A percentile compares a stretch with the other conserved stretches of the same genome.
These are phyloP conservation scores for Aphanocladium album DNA, from an alignment of 2,329 filamentous ascomycete genomes.

Conservation along the genomic window DNA sequence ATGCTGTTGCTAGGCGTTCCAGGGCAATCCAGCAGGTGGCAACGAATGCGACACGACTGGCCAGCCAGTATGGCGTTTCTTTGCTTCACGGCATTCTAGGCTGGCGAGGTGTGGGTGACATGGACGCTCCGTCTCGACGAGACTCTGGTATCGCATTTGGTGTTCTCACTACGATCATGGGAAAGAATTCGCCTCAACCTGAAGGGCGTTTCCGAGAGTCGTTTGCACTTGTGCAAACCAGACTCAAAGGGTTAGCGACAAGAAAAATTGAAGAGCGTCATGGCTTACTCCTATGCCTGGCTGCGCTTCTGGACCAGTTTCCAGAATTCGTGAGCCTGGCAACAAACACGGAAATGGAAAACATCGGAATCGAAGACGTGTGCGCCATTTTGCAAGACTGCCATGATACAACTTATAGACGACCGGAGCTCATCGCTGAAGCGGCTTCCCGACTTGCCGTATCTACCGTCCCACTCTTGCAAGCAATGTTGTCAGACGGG, in stretches of 20 bases:
- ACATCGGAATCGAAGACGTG: constrained; percentile 25
- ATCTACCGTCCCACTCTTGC: constrained; percentile 44
- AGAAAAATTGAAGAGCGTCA: constrained; percentile 67
- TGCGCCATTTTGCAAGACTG: constrained; percentile 37
- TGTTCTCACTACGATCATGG: constrained; percentile 41
- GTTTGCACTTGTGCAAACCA: constrained; percentile 37
- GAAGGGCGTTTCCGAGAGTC: constrained; percentile 17
- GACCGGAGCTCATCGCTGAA: constrained; percentile 61
- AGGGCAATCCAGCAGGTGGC: constrained; percentile 77
- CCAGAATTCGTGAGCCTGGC: constrained; percentile 27
- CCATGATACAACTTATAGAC: constrained; percentile 43
- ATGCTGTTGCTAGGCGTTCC: constrained; percentile 81
- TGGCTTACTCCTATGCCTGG: constrained; percentile 59
- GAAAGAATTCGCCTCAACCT: constrained; percentile 24
- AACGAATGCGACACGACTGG: constrained; percentile 60
- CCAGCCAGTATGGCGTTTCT: constrained; percentile 63
- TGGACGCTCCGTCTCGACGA: constrained; percentile 68
- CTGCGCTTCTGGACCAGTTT: constrained; percentile 49
- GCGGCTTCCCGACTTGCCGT: constrained; percentile 55
- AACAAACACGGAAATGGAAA: constrained; percentile 21
- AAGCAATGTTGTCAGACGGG: constrained; percentile 27
- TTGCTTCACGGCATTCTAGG: constrained; percentile 66
- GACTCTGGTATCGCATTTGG: constrained; percentile 68
- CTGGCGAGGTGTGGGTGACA: constrained; percentile 85
- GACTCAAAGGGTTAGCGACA: constrained; percentile 39